These are phyloP conservation scores for Mortierella alpina DNA, from an alignment of 192 early-diverging fungal species.

Conservation along the genomic window DNA sequence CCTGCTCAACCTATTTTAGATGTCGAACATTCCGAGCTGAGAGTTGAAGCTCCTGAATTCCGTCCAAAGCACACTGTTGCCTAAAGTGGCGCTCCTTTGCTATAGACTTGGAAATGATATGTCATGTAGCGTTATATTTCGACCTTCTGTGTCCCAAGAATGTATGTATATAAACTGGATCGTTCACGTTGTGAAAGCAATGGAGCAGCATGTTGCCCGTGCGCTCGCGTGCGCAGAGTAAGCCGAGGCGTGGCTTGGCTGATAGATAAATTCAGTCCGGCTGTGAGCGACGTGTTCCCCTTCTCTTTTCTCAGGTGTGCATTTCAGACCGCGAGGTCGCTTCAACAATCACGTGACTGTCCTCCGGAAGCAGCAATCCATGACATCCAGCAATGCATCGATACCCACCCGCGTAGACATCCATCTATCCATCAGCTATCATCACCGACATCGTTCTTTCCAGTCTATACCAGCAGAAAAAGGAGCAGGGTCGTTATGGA, in stretches of 20 bases:
- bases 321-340: conserved; percentile 3
- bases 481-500: too few species aligned
- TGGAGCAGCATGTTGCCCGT: neutral
- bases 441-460: neutral
- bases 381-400: conserved; percentile 5
- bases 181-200: neutral
- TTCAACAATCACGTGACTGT: conserved; percentile 2
- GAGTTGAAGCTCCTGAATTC: conserved; percentile 49
- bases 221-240: too few species aligned
- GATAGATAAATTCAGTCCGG: neutral
- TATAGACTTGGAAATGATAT: too few species aligned
- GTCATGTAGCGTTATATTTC: too few species aligned
- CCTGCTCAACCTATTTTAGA: conserved; percentile 3
- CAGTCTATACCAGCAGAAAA: too few species aligned
- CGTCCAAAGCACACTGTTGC: conserved; percentile 30
- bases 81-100: neutral
- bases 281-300: neutral
- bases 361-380: neutral
- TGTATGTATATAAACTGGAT: too few species aligned
- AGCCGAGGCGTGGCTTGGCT: neutral
- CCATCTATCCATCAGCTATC: conserved; percentile 29
- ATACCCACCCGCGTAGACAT: conserved; percentile 1
- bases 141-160: too few species aligned
- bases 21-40: conserved; percentile 43
- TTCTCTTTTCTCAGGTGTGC: conserved; percentile 28